Evolutionary conservation across 1,284 basidiomycete species (phyloP), one percentile per base, ranked within the genome.

Genomic region (Omphalotus olearius): DNA sequence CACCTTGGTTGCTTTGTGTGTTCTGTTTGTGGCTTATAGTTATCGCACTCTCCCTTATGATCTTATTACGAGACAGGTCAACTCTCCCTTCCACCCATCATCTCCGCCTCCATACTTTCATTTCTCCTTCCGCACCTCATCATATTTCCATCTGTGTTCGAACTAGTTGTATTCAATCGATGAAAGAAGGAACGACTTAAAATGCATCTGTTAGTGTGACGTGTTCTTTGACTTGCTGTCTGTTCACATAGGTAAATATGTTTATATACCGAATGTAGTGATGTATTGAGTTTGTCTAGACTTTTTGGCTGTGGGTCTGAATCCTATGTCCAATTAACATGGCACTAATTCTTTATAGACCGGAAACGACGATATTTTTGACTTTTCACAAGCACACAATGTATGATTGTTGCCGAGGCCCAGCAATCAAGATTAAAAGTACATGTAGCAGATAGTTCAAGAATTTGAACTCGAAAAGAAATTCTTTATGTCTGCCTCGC

Each of bases 111-210:
- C 36, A 3, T 42, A 23, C 23, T 23, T 23, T 38, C 23, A 35
- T 28, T 28, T 28, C 37, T 35, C 46, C 37, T 13, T 45, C 42
- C 35, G 13, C 38, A 17, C 42, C 37, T 30, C 18, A 33, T 37
- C 25, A 33, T 33, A 30, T 53, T 25, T 16, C 23, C 17, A 39
- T 39, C 36, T 45, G 47, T 53, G 52, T 47, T 37, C 20, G 35
- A 47, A 47, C 45, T 47, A 37, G 45, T 49, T 53, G 52, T 53
- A 50, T 53, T 41, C 42, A 36, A 46, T 45, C 23, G 51, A 47
- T 17, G 26, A 47, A 36, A 47, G 47, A 50, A 36, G 41, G 47
- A 43, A 49, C 35, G 52, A 44, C 51, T 49, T 42, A 38, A 53
- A 44, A 30, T 38, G 23, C 52, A 45, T 33, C 41, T 35, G 36